A percentile compares a stretch with the other conserved stretches of the same genome.
phyloP scores from a whole-genome alignment of 768 basidiomycete genomes.

The Suillus bovinus region DNA sequence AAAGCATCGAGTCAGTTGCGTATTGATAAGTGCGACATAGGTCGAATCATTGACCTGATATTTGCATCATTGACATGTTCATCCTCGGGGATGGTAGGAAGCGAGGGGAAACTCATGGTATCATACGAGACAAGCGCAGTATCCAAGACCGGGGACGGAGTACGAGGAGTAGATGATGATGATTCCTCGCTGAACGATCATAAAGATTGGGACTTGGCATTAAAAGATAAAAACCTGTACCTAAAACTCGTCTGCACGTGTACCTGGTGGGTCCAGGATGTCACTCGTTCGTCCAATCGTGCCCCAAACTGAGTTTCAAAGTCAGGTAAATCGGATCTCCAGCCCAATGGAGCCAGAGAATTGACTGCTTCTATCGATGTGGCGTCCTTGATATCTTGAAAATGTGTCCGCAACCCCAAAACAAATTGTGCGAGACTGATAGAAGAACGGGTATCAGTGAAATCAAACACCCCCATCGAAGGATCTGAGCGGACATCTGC shows the following conservation, averaged over 20 bases:
- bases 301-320: not conserved
- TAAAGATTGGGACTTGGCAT: not conserved
- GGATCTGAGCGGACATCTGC: not conserved
- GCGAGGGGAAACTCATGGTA: not conserved
- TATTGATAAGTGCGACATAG: too few species aligned
- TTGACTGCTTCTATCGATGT: not conserved
- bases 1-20: not conserved
- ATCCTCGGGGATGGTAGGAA: not conserved
- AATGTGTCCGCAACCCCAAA: constrained; percentile 5
- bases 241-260: not conserved
- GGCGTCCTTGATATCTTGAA: not conserved
- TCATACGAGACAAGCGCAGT: not conserved
- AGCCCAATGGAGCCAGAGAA: not conserved
- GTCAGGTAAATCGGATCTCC: constrained; percentile 1
- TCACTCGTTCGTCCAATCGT: not conserved
- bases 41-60: not conserved
- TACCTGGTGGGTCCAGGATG: not conserved
- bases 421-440: not conserved
- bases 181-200: not conserved
- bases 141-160: not conserved
- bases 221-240: not conserved
- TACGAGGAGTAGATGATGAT: not conserved
- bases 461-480: constrained; percentile 1
- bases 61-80: not conserved
- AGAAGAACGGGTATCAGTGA: not conserved